A percentile compares a stretch with the other conserved stretches of the same genome.
These are phyloP conservation scores for Lenwebbia sp. DNA, from an alignment of 345 rosid species.

Conservation along the genomic window DNA sequence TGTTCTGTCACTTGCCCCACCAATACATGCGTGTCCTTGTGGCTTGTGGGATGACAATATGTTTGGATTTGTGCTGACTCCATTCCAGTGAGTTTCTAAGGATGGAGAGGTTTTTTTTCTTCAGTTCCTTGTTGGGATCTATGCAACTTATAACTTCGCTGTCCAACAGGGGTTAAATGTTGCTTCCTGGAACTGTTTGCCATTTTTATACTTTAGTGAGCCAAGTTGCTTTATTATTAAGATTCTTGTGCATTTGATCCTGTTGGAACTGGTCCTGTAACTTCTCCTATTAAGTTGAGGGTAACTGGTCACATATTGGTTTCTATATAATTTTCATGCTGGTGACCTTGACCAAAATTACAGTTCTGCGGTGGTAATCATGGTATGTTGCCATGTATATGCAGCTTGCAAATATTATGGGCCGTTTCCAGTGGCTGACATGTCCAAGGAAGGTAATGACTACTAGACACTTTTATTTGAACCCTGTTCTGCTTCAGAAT, in stretches of 20 bases:
- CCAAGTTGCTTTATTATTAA: neutral
- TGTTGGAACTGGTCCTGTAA: neutral
- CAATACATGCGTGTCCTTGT: neutral
- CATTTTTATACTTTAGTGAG: neutral
- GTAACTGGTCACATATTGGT: neutral
- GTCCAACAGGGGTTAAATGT: neutral
- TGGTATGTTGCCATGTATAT: slow-evolving; percentile 1
- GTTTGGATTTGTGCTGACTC: neutral
- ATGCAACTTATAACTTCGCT: neutral
- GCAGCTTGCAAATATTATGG: slow-evolving; percentile 89
- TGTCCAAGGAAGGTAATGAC: slow-evolving; percentile 85
- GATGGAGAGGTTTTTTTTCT: neutral
- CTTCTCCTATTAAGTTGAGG: neutral
- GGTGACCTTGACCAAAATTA: neutral
- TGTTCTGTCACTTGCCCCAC: neutral
- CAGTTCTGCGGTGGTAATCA: neutral
- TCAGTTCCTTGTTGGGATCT: neutral
- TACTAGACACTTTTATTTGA: neutral
- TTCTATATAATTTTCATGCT: neutral
- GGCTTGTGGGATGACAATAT: neutral
- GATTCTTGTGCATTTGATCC: neutral
- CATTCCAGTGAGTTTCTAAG: neutral
- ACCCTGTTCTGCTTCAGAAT: neutral
- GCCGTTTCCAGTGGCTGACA: slow-evolving; percentile 88
- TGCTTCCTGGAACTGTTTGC: neutral